A percentile compares a stretch with the other conserved stretches of the same genome.
These are phyloP conservation scores for Paramecium tetraurelia DNA, from an alignment of 73 alveolate species.

Conservation along the genomic window DNA sequence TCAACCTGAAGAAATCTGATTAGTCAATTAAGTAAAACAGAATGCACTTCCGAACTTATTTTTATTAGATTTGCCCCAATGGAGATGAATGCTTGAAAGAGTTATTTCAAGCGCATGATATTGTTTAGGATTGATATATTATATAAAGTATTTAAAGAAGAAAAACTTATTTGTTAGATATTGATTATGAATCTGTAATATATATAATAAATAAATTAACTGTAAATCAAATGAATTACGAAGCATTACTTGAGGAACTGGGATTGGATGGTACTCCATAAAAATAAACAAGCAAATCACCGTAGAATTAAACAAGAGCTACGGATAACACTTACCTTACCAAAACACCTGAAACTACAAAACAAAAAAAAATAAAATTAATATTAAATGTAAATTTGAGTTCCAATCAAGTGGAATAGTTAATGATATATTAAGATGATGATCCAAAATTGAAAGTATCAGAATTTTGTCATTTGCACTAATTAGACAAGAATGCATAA, in stretches of 20 bases:
- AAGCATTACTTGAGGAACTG: background rate
- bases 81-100: background rate
- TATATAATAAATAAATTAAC: background rate
- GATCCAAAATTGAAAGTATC: conserved; percentile 6
- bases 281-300: background rate
- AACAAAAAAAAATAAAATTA: background rate
- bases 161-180: background rate
- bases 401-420: background rate
- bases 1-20: background rate
- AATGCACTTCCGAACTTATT: background rate
- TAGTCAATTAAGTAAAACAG: background rate
- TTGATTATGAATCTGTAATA: background rate
- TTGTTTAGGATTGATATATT: background rate
- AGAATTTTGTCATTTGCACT: conserved; percentile 2
- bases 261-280: conserved; percentile 25
- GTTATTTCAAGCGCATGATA: background rate
- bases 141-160: background rate
- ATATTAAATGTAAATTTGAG: conserved; percentile 3
- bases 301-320: background rate
- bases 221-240: background rate
- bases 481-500: background rate
- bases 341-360: background rate
- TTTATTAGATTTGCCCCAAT: background rate
- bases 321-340: background rate
- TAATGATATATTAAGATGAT: background rate